Base-by-base conservation (phyloP, 495 filamentous ascomycete species). In the Xylaria acuta region DNA sequence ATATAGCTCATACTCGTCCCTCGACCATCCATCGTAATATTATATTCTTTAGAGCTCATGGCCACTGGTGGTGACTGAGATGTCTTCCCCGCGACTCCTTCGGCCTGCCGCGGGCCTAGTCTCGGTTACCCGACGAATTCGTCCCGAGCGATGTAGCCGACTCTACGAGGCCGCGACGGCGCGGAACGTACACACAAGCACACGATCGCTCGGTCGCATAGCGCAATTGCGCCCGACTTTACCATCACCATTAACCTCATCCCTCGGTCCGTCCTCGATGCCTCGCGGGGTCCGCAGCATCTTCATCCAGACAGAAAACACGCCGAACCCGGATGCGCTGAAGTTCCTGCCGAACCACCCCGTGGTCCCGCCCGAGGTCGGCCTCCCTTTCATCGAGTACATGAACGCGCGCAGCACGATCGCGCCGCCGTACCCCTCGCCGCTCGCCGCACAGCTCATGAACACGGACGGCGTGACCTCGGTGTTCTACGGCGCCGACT, bases 251-350 rank as follows among this genome's bases (percentile, higher is more conserved):
- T 75, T 63, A 34, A 74, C 59, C 60, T 71, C 67, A 69, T 69
- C 20, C 64, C 7, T 53, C 64, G 45, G 51, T 12, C 27, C 69
- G 30, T 59, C 65, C 9, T n/a, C 71, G 12, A 68, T 76, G 25
- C 74, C 77, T n/a, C 71, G 70, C 22, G 83, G 86, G 69, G 86
- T 84, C 71, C 92, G 96, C 45, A 94, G 91, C 16, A 95, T 98
- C 79, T 99, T 98, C 85, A 99, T 99, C 74, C 96, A 98, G 84
- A 99, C 96, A 1, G 96, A 97, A 70, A 88, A 85, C 60, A 99
- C 97, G 11, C 97, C 96, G 18, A 98, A 98, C 81, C 85, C 89
- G 1, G 93, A 97, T 85, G 95, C 89, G 5, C 88, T 99, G 70
- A 98, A 99, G 84, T 99, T 99, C 81, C 88, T 97, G 20, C 96